Conservation (phyloP, 192 early-diverging fungal species). For the Oehlia diaphana region DNA sequence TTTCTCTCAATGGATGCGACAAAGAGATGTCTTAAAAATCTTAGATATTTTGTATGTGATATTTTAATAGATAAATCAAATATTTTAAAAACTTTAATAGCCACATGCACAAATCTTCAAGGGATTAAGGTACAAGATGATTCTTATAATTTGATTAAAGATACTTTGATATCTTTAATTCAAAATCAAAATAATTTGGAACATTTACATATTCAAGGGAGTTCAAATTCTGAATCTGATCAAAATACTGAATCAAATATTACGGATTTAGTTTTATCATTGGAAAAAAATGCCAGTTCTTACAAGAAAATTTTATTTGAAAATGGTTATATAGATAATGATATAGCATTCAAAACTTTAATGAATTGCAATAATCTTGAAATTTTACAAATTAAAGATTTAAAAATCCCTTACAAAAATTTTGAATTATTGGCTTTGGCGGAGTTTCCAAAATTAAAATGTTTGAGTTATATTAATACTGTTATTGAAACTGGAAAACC, state of each 20-base stretch:
- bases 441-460: constrained; percentile 1
- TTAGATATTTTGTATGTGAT: not conserved
- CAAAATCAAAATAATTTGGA: not conserved
- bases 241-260: not conserved
- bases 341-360: not conserved
- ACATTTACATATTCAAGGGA: not conserved
- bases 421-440: not conserved
- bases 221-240: not conserved
- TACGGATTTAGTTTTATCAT: not conserved
- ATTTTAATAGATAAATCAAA: not conserved
- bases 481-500: not conserved
- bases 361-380: constrained; percentile 7
- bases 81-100: not conserved
- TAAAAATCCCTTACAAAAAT: not conserved
- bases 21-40: not conserved
- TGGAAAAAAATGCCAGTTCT: not conserved
- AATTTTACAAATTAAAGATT: not conserved
- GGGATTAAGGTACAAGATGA: not conserved
- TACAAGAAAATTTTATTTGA: not conserved
- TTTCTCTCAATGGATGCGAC: not conserved
- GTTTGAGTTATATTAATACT: not conserved
- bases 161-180: not conserved
- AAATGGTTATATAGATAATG: not conserved
- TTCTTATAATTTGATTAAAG: constrained; percentile 1
- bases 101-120: not conserved